phyloP scores from a whole-genome alignment of 257 asterid genomes.

The Solanum peruvianum region DNA sequence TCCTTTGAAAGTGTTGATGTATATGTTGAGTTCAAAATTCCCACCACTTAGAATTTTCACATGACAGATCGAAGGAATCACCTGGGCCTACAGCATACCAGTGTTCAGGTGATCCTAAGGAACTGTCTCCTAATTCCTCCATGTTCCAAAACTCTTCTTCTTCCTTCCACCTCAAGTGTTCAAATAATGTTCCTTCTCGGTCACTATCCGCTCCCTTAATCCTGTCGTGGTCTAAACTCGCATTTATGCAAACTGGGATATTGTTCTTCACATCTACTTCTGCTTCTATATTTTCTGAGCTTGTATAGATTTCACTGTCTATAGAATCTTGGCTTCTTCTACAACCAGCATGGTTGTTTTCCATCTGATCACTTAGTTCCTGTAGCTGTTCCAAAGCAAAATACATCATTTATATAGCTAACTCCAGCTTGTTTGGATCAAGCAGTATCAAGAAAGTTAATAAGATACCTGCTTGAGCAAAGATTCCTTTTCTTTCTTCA shows the following conservation, averaged over 20 bases:
- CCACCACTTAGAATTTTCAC: slow-evolving; percentile 30
- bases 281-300: background rate
- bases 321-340: slow-evolving; percentile 3
- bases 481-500: slow-evolving; percentile 33
- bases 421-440: background rate
- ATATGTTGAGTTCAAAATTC: slow-evolving; percentile 25
- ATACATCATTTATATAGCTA: background rate
- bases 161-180: slow-evolving; percentile 4
- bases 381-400: slow-evolving; percentile 22
- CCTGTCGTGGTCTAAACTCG: background rate
- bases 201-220: background rate
- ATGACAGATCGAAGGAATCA: slow-evolving; percentile 14
- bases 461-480: slow-evolving; percentile 29
- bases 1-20: background rate
- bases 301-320: background rate
- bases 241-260: background rate
- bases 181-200: background rate
- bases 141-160: slow-evolving; percentile 9
- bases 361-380: slow-evolving; percentile 17
- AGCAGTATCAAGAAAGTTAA: background rate
- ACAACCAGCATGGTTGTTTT: background rate
- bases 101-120: slow-evolving; percentile 19
- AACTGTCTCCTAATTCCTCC: slow-evolving; percentile 17
- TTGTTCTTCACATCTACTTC: background rate
- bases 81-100: slow-evolving; percentile 26